phyloP scores from a whole-genome alignment of 164 flowering plant species.

The Santalum album region DNA sequence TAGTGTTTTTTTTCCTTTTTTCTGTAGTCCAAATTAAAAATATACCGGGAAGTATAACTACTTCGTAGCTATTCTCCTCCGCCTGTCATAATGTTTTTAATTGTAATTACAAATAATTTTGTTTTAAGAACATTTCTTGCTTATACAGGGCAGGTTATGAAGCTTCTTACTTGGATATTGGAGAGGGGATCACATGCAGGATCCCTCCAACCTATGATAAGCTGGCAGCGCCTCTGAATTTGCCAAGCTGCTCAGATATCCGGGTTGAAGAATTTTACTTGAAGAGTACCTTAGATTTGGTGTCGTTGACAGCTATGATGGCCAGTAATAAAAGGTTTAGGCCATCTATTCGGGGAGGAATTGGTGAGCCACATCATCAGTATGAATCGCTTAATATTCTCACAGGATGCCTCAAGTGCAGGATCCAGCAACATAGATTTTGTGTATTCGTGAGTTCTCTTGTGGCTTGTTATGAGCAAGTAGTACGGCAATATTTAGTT shows the following conservation, averaged over 20 bases:
- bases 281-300: constrained; percentile 78
- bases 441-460: constrained; percentile 75
- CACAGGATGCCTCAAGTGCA: constrained; percentile 42
- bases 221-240: constrained; percentile 51
- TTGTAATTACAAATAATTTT: not conserved
- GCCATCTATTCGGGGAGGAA: constrained; percentile 45
- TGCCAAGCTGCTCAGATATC: constrained; percentile 74
- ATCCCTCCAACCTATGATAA: constrained; percentile 87
- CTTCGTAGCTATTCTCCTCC: too few relatives aligned
- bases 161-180: constrained; percentile 70
- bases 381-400: constrained; percentile 84
- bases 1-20: too few relatives aligned
- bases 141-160: constrained; percentile 36
- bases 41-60: too few relatives aligned
- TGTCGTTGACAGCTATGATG: constrained; percentile 73
- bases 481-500: constrained; percentile 12
- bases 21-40: too few relatives aligned
- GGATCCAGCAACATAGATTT: constrained; percentile 86
- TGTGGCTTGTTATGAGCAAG: constrained; percentile 99
- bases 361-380: constrained; percentile 69
- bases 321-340: constrained; percentile 47
- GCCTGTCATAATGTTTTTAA: too few relatives aligned
- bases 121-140: not conserved
- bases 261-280: constrained; percentile 71
- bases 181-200: constrained; percentile 73